Evolutionary conservation across 139 green algal species (phyloP), one percentile per base, ranked within the genome.

Genomic region (Chlamydomonas applanata): DNA sequence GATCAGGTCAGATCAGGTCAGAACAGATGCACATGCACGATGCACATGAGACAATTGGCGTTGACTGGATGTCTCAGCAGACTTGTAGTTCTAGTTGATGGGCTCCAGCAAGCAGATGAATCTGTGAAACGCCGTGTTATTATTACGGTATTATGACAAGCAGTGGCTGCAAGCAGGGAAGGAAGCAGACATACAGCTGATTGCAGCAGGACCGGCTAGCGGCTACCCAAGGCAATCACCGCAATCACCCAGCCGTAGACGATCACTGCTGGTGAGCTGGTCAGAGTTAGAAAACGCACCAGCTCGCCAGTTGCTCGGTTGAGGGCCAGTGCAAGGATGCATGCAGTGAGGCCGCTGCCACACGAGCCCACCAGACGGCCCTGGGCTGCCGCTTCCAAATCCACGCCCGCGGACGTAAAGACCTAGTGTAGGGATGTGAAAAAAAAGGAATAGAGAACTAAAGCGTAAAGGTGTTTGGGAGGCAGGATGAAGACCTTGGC

Each of bases 271-370:
- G n/a, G n/a, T n/a, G n/a, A n/a, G n/a, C n/a, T n/a, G n/a, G n/a
- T n/a, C n/a, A n/a, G n/a, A n/a, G n/a, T n/a, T n/a, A n/a, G n/a
- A n/a, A n/a, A n/a, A n/a, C n/a, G n/a, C 73, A 83, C 83, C 74
- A 88, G 61, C 36, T 74, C 69, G 4, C 75, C 71, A 25, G 83
- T 84, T 11, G 91, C 24, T 66, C 87, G 67, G 61, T 88, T 56
- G 34, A 88, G 44, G 1, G 83, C 93, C 36, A 98, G 85, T 11
- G 93, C 90, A 60, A 99, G 65, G 7, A 98, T 80, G 76, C 90
- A 96, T 0, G 94, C 95, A 1, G 95, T 98, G 17, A 97, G 88
- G 2, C 95, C 95, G 35, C 87, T 94, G 68, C 95, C 95, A 76
- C 95, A 99, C 32, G 71, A 90, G 25, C 63, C 78, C 4, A 96